Base-by-base conservation (phyloP, 2,329 filamentous ascomycete species). In the Hymenoscyphus linearis region DNA sequence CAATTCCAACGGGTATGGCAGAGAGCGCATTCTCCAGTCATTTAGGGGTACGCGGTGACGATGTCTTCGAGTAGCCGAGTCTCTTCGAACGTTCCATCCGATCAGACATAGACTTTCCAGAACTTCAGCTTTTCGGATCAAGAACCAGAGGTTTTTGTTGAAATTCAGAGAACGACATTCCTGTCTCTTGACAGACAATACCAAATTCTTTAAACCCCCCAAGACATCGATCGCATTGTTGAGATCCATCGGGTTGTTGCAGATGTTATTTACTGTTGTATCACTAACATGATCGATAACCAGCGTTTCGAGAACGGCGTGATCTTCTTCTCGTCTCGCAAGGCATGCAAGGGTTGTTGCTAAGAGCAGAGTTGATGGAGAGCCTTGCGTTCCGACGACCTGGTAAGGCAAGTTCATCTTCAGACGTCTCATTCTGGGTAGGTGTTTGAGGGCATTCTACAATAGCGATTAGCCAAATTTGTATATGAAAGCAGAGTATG, bases 351-450 rank as follows among this genome's bases (percentile, higher is more conserved):
- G 72, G 3, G 78, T 80, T 60, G 81, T 82, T 57, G 79, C 80
- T 16, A 83, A 71, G n/a, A 83, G 76, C 65, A 80, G 76, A 10
- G 80, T 83, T 18, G 79, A 76, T 52, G 79, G 77, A 60, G 75
- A 75, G 62, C 76, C 79, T 62, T 78, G 73, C 10, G 73, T 72
- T 16, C 77, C 78, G 12, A 82, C 75, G 9, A 83, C 73, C 65
- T 81, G 79, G 62, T 81, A 82, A 2, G 81, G 81, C 4, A 83
- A 75, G 62, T 78, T 80, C 25, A 83, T 69, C 50, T 79, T 78
- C n/a, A 82, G 68, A 52, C 79, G 73, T 5, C 76, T 73, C 60
- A 80, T 70, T 25, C 77, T 75, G 47, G 78, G 77, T 60, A 78
- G 78, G 60, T 76, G 71, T 64, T 76, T 75, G 0, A 83, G 72